Conservation (phyloP, 2,329 filamentous ascomycete species). For the Herpotrichia juniperi region DNA sequence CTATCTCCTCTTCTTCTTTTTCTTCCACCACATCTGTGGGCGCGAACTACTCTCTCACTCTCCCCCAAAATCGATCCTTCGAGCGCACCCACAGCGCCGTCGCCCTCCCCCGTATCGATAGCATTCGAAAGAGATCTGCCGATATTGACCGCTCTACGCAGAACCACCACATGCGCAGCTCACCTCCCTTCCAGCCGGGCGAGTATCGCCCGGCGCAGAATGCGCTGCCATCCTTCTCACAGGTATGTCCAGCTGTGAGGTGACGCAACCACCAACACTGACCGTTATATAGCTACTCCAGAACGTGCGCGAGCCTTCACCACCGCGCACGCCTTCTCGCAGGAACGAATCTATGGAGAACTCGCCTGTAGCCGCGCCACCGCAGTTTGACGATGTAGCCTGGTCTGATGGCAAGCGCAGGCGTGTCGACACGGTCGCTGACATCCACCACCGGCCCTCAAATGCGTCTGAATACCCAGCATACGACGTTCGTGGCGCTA, state of each 20-base stretch:
- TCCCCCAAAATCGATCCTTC: neutral
- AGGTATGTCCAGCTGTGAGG: conserved; percentile 25
- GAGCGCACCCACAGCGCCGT: too few species aligned
- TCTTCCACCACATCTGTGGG: neutral
- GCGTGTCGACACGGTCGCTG: conserved; percentile 32
- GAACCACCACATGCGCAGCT: conserved; percentile 35
- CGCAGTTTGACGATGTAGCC: conserved; percentile 36
- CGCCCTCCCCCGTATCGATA: conserved; percentile 4
- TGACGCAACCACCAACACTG: conserved; percentile 8
- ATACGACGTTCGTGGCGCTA: conserved; percentile 24
- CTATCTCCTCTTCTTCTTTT: neutral
- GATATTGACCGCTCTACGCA: conserved; percentile 16
- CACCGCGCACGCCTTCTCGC: conserved; percentile 39
- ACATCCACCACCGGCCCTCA: conserved; percentile 25
- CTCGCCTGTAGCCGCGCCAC: conserved; percentile 28
- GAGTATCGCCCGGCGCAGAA: conserved; percentile 31
- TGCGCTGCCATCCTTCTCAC: conserved; percentile 36
- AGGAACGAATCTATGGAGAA: conserved; percentile 31
- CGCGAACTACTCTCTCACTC: neutral
- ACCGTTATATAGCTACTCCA: conserved; percentile 28
- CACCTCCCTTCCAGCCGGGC: conserved; percentile 41
- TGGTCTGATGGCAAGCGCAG: conserved; percentile 33
- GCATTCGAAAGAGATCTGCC: neutral
- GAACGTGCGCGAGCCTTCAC: conserved; percentile 36
- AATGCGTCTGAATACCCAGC: conserved; percentile 20